Base-by-base conservation (phyloP, 2,329 filamentous ascomycete species). In the Trichoderma sp. region DNA sequence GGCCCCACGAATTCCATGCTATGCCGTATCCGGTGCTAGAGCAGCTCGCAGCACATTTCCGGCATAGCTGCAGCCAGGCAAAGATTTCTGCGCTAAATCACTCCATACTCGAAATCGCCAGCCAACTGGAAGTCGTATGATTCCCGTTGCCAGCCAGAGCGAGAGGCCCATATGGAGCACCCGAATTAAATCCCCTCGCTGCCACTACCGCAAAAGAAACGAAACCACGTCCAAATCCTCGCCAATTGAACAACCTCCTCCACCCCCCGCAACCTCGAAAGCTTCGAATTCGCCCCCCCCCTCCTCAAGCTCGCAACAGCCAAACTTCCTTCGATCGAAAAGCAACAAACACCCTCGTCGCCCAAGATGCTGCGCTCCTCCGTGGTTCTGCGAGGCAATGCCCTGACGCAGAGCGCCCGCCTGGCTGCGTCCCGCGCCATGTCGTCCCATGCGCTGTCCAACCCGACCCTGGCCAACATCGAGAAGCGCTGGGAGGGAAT, bases 401-500 rank as follows among this genome's bases (percentile, higher is more conserved):
- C 75, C 74, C 72, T 78, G 73, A 78, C 75, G 76, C 77, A 77
- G 77, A 78, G 76, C 78, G 66, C 65, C 66, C 78, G 79, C 73
- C 74, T 77, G 71, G 78, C 81, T 74, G 79, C 79, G 73, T 77
- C 80, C 69, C 80, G 81, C 71, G 82, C 82, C 76, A 82, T 86
- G 74, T 87, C 90, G 73, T 91, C 91, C 73, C 93, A 97, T 80
- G 93, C 94, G 78, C 96, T 99, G 82, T 96, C 93, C 76, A 98
- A 97, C 85, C 95, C 96, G 73, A 97, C 92, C 66, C 88, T 99
- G 76, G 91, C 92, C 81, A 93, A 96, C 82, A 98, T 99, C 77
- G 95, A 99, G 89, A 97, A 97, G 90, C 87, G 95, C 84, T 99
- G 95, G 95, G 95, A 99, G 85, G 87, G 84, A 69, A 93, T 98